Base-by-base conservation (phyloP, 768 basidiomycete genomes). In the Mycena metata region DNA sequence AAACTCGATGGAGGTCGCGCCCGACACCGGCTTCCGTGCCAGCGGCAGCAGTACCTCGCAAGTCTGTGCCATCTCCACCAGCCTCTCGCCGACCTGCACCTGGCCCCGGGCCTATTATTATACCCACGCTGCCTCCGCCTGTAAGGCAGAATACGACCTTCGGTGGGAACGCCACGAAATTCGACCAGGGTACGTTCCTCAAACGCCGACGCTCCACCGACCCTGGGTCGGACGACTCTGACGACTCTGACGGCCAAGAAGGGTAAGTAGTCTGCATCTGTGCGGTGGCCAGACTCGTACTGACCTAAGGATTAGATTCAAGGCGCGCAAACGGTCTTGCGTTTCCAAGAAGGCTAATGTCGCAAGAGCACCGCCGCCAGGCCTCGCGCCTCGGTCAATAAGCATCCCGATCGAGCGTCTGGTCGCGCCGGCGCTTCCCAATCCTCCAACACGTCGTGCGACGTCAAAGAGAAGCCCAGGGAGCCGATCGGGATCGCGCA, bases 131-230 rank as follows among this genome's bases (percentile, higher is more conserved):
- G 12, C 21, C 17, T 2, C 35, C 60, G 24, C 49, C 24, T 15
- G n/a, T 61, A 19, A 41, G 17, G 10, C 36, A n/a, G 43, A 13
- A 19, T 26, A 4, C 24, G 3, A 65, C 55, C 5, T 58, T 58
- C 50, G 50, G 64, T 15, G 57, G 64, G n/a, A 45, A 15, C 42
- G 56, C 49, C 41, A 59, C 55, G 19, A 26, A 39, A 24, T 50
- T 57, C 11, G 15, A 49, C n/a, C 35, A 59, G 4, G 64, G 49
- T 50, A 6, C 42, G 49, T 59, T 66, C 64, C 64, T 66, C 64
- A 66, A 66, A 30, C 64, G 64, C 33, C 64, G 64, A 33, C 64
- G 57, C 36, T 39, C 39, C 36, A 12, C 7, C 39, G 39, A 39
- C 39, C 39, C 39, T 2, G 39, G 11, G 39, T 39, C 39, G 39